Conservation (phyloP, 164 flowering plant genomes). For the Amborella trichopoda region DNA sequence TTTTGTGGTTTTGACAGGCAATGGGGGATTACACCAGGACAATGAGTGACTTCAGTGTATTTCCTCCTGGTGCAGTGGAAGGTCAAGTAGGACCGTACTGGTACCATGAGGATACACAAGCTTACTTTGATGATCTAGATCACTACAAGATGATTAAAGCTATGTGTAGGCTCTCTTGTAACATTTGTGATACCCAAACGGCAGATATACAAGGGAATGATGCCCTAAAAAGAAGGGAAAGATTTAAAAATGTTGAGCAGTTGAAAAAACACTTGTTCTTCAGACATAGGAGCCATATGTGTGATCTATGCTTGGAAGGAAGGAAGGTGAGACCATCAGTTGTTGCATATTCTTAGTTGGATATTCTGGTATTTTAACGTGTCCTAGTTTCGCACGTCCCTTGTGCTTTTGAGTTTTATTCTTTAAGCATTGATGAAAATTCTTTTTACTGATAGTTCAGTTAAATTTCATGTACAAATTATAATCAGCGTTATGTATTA, state of each 20-base stretch:
- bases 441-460: no score
- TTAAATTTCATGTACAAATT: no score
- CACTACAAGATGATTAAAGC: slow-evolving; percentile 91
- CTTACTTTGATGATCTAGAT: slow-evolving; percentile 76
- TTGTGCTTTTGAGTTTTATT: no score
- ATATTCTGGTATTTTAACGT: no score
- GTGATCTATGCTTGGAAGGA: slow-evolving; percentile 84
- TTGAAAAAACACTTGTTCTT: slow-evolving; percentile 75
- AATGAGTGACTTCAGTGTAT: slow-evolving; percentile 54
- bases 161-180: slow-evolving; percentile 91
- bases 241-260: slow-evolving; percentile 62
- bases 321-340: slow-evolving; percentile 74
- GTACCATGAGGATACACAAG: slow-evolving; percentile 85
- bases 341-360: no score
- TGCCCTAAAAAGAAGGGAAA: slow-evolving; percentile 35
- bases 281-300: slow-evolving; percentile 65
- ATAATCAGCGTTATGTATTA: no score
- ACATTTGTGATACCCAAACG: slow-evolving; percentile 51
- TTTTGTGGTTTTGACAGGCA: slow-evolving; percentile 36
- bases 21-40: slow-evolving; percentile 76
- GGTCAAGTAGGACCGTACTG: slow-evolving; percentile 64
- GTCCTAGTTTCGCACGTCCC: no score
- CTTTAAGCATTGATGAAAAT: no score
- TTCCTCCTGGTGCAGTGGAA: slow-evolving; percentile 55
- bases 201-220: slow-evolving; percentile 38